Conservation (phyloP, 1,139 yeast genomes). For the Zhuliangozyma blackwelliae region DNA sequence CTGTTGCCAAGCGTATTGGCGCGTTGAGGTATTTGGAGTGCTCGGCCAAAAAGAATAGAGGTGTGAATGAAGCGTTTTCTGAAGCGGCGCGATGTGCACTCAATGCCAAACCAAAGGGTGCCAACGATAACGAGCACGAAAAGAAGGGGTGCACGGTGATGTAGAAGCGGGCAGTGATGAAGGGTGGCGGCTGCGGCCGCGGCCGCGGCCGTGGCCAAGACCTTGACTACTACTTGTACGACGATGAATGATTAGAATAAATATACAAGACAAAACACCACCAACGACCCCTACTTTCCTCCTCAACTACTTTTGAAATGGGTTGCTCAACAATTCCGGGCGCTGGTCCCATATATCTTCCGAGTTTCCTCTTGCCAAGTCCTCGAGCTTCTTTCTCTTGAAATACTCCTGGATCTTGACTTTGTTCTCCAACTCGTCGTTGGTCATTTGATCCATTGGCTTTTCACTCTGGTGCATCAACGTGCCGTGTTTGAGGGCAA, state of each 20-base stretch:
- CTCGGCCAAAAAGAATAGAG: slow-evolving; percentile 88
- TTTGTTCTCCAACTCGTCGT: slow-evolving; percentile 45
- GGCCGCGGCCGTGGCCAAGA: too few species aligned
- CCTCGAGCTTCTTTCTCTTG: slow-evolving; percentile 57
- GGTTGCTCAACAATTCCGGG: slow-evolving; percentile 23
- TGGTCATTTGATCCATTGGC: slow-evolving; percentile 36
- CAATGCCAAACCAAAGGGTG: slow-evolving; percentile 82
- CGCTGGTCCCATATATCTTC: slow-evolving; percentile 79
- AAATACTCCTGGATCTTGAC: slow-evolving; percentile 65
- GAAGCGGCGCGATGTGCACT: slow-evolving; percentile 96
- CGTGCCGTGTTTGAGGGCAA: slow-evolving; percentile 61
- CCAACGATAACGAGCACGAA: slow-evolving; percentile 47
- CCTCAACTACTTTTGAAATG: slow-evolving; percentile 17
- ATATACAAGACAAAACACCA: too few species aligned
- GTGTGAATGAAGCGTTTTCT: slow-evolving; percentile 93
- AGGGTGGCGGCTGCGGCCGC: too few species aligned
- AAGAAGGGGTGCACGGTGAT: slow-evolving; percentile 39
- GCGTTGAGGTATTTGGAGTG: slow-evolving; percentile 86
- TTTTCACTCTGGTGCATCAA: slow-evolving; percentile 18
- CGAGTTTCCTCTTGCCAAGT: slow-evolving; percentile 62
- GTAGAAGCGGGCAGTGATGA: slow-evolving; percentile 20
- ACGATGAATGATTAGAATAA: too few species aligned
- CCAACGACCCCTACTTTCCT: too few species aligned
- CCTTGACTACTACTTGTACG: not conserved
- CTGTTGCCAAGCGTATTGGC: slow-evolving; percentile 78